Evolutionary conservation across 441 rosid genomes (phyloP), one percentile per base, ranked within the genome.

Genomic region (Euphorbia neoarborescens): DNA sequence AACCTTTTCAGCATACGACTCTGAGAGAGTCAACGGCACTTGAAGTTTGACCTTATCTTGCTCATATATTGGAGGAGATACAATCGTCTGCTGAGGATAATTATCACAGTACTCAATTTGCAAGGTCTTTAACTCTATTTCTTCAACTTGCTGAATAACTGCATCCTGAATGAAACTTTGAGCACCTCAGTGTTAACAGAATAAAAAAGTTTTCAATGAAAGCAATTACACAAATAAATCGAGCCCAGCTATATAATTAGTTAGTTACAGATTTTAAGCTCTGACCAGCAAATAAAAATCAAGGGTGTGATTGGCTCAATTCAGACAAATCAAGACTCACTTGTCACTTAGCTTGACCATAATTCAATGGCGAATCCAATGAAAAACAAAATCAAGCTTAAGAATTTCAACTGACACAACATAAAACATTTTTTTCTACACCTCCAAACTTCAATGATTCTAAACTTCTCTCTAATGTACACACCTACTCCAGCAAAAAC

Each of bases 121-220:
- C 70, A 46, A 58, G 17, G 15, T 67, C 65, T 72, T 80, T 61
- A 77, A 67, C 69, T 79, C 86, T 73, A 76, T 72, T 61, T 78
- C 78, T 75, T 77, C 64, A 68, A 76, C 75, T 71, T 75, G 78
- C 53, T 75, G 71, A 14, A 71, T 51, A 73, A 71, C 73, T 63
- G 76, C 59, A 79, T 75, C 96, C 97, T 87, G 87, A 75, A 66
- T 64, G 77, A 79, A 73, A 72, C 78, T 72, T 76, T 65, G 66
- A 68, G 62, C 72, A 68, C 66, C 76, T 82, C 73, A 80, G 82
- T 75, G 65, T 68, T 69, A 82, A 75, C 60, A 66, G 61, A 65
- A 72, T 69, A 64, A 71, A 38, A 69, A 65, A 62, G 20, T 32
- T 50, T 54, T 1, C 28, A 70, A 50, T 7, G 51, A 34, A 42